A percentile compares a stretch with the other conserved stretches of the same genome.
Evolutionary conservation across 2,329 filamentous ascomycete species (phyloP).

Genomic region (Colletotrichum limetticola): DNA sequence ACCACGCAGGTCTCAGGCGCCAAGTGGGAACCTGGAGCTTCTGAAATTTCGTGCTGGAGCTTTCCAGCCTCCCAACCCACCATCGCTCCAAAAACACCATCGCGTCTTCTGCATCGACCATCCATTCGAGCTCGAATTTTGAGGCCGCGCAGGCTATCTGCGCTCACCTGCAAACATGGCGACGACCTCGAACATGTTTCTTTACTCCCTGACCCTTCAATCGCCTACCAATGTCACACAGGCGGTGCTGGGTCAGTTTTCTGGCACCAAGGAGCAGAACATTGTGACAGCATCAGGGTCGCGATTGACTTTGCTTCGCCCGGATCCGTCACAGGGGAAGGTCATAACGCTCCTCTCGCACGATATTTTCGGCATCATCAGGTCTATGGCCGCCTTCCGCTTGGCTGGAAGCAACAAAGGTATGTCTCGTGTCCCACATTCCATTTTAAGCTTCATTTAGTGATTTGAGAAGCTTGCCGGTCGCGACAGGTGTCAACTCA

Average conservation of each 20-base stretch:
- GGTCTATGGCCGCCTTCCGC: constrained; percentile 87
- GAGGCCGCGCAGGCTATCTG: constrained; percentile 63
- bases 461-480: constrained; percentile 57
- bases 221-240: constrained; percentile 89
- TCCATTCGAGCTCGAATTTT: constrained; percentile 36
- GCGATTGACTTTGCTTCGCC: constrained; percentile 86
- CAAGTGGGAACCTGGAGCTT: constrained; percentile 34
- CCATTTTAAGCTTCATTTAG: constrained; percentile 71
- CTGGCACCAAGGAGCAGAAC: constrained; percentile 96
- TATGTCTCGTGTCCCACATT: constrained; percentile 64
- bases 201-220: constrained; percentile 97
- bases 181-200: constrained; percentile 97
- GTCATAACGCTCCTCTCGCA: constrained; percentile 88
- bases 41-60: constrained; percentile 34
- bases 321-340: constrained; percentile 86
- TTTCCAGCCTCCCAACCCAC: constrained; percentile 30
- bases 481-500: constrained; percentile 18
- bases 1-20: constrained; percentile 6
- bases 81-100: constrained; percentile 29
- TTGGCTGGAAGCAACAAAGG: constrained; percentile 96
- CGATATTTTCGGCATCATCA: constrained; percentile 95
- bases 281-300: constrained; percentile 95
- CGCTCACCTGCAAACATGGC: constrained; percentile 76
- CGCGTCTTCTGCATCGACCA: constrained; percentile 25
- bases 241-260: constrained; percentile 94